Conservation (phyloP, 306 rosid species). For the Hippophae gyantsensis region DNA sequence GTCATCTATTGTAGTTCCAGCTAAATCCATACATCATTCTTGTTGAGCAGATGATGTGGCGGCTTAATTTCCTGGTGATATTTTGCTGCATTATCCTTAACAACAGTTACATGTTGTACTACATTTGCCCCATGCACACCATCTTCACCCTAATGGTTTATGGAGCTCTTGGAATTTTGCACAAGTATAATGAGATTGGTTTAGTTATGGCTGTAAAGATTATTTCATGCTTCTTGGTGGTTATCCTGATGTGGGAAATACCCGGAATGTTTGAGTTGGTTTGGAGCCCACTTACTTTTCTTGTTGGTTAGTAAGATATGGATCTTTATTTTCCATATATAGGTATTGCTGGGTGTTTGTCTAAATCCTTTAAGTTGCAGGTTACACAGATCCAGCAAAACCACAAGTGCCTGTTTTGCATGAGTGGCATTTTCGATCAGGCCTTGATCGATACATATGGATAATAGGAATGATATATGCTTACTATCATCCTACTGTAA, state of each 20-base stretch:
- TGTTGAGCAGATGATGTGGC: constrained; percentile 95
- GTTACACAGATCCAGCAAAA: constrained; percentile 62
- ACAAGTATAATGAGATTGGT: constrained; percentile 76
- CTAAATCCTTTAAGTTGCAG: constrained; percentile 31
- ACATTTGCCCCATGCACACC: constrained; percentile 99
- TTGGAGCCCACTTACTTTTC: constrained; percentile 80
- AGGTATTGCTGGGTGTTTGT: constrained; percentile 24
- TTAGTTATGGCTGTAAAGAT: constrained; percentile 64
- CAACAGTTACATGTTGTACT: constrained; percentile 90
- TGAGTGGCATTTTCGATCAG: constrained; percentile 97
- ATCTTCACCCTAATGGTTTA: constrained; percentile 91
- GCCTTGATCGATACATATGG: constrained; percentile 98
- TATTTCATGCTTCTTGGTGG: constrained; percentile 63
- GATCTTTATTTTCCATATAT: constrained; percentile 13
- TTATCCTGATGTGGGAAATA: constrained; percentile 79
- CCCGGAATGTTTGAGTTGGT: constrained; percentile 88
- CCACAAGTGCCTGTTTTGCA: constrained; percentile 53
- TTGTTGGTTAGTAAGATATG: constrained; percentile 55
- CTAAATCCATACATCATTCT: constrained; percentile 14
- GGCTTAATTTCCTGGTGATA: constrained; percentile 88
- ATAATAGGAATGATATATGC: constrained; percentile 96
- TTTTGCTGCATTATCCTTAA: constrained; percentile 70
- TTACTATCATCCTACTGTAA: constrained; percentile 86
- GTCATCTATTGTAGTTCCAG: neutral
- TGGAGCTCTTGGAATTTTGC: constrained; percentile 68